Percentiles rank a stretch among this genome's conserved stretches.
Conservation (phyloP, 768 basidiomycete genomes). For the Xerocomus brunneocitrinus region DNA sequence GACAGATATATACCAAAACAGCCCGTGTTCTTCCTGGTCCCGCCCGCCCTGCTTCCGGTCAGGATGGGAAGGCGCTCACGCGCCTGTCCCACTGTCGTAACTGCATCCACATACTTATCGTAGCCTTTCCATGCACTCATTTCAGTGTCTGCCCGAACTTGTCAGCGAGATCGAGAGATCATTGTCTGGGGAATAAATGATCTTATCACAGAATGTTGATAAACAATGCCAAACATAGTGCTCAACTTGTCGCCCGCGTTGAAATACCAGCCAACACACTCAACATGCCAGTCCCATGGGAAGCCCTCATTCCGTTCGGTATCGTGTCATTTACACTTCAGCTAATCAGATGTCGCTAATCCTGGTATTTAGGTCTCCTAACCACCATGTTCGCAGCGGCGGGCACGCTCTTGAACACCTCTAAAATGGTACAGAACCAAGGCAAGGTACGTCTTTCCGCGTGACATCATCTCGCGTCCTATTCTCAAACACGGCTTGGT, state of each 20-base stretch:
- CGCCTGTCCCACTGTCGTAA: too few species aligned
- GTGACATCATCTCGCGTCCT: background rate
- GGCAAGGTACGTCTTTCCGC: conserved; percentile 64
- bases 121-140: too few species aligned
- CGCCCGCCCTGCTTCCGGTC: background rate
- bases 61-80: too few species aligned
- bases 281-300: conserved; percentile 94
- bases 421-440: conserved; percentile 78
- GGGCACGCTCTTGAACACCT: conserved; percentile 79
- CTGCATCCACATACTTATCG: too few species aligned
- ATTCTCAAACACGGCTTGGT: background rate
- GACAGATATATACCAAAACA: background rate
- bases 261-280: background rate
- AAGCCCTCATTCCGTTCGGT: conserved; percentile 97
- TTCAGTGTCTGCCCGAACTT: too few species aligned
- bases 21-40: background rate
- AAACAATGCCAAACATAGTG: conserved; percentile 22
- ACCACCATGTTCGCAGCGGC: conserved; percentile 87
- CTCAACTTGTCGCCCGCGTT: background rate
- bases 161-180: too few species aligned
- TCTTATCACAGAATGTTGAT: background rate
- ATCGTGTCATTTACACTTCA: background rate
- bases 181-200: too few species aligned
- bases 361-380: conserved; percentile 56
- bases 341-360: conserved; percentile 5